Evolutionary conservation across 257 asterid genomes (phyloP).

Genomic region (Nemophila menziesii): DNA sequence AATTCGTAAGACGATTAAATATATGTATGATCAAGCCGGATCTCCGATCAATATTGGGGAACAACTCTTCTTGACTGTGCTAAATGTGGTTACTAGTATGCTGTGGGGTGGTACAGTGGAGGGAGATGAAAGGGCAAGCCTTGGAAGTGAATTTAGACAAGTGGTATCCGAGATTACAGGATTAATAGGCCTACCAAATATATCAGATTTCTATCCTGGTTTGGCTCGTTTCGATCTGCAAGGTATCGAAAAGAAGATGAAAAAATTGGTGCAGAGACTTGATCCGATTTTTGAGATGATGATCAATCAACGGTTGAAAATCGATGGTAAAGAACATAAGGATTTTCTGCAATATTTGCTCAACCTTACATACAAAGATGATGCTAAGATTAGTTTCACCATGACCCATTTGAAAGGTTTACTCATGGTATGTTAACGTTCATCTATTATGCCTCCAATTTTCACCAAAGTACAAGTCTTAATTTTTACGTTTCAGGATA

Average conservation of each 20-base stretch:
- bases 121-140: constrained; percentile 13
- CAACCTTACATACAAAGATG: constrained; percentile 8
- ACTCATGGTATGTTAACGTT: constrained; percentile 22
- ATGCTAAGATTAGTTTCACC: constrained; percentile 7
- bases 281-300: constrained; percentile 1
- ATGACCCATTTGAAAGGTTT: constrained; percentile 20
- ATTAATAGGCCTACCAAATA: constrained; percentile 31
- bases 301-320: too few relatives aligned
- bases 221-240: constrained; percentile 40
- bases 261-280: background rate
- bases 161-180: constrained; percentile 24
- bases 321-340: background rate
- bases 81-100: constrained; percentile 29
- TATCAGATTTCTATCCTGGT: constrained; percentile 40
- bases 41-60: constrained; percentile 21
- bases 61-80: constrained; percentile 25
- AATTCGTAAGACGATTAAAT: constrained; percentile 14
- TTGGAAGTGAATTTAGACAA: constrained; percentile 28
- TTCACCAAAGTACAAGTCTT: too few relatives aligned
- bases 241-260: constrained; percentile 27
- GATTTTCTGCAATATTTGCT: constrained; percentile 18
- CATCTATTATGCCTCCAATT: background rate
- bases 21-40: constrained; percentile 9
- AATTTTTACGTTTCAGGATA: constrained; percentile 45
- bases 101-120: constrained; percentile 31